Conservation (phyloP, 148 eudicot species). For the Linanthus parryae region DNA sequence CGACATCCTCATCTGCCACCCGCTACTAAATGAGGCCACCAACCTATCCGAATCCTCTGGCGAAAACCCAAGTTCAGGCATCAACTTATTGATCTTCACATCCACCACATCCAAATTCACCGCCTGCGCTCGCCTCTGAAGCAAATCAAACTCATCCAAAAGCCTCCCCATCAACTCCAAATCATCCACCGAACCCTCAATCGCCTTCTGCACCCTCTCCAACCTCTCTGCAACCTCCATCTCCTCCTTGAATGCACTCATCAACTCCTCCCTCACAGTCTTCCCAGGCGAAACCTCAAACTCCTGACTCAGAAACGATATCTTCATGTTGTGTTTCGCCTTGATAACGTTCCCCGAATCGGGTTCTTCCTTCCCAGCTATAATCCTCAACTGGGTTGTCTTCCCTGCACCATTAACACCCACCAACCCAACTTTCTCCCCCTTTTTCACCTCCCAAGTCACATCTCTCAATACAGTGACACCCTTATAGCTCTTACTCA, state of each 20-base stretch:
- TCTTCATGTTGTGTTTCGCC: slow-evolving; percentile 76
- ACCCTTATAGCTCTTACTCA: slow-evolving; percentile 75
- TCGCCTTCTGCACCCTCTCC: slow-evolving; percentile 92
- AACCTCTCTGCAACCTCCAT: slow-evolving; percentile 73
- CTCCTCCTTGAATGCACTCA: slow-evolving; percentile 84
- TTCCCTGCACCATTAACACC: slow-evolving; percentile 99
- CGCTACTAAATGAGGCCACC: slow-evolving; percentile 95
- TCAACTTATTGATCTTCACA: slow-evolving; percentile 75
- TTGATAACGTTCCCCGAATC: slow-evolving; percentile 91
- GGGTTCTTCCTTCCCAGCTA: slow-evolving; percentile 80
- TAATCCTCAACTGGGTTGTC: slow-evolving; percentile 90
- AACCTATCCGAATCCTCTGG: slow-evolving; percentile 87
- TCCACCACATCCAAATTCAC: slow-evolving; percentile 77
- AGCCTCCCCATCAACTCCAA: slow-evolving; percentile 96
- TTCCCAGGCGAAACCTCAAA: slow-evolving; percentile 78
- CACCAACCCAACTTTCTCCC: slow-evolving; percentile 92
- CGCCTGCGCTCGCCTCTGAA: slow-evolving; percentile 82
- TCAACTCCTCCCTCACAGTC: slow-evolving; percentile 86
- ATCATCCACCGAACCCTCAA: slow-evolving; percentile 77
- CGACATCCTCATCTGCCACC: slow-evolving; percentile 99
- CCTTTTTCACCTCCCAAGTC: slow-evolving; percentile 92
- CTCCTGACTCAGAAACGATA: slow-evolving; percentile 89
- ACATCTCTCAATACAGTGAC: slow-evolving; percentile 75
- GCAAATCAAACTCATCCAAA: slow-evolving; percentile 88
- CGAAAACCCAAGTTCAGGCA: slow-evolving; percentile 89